Conservation (phyloP, 768 basidiomycete genomes). For the Naganishia randhawae region DNA sequence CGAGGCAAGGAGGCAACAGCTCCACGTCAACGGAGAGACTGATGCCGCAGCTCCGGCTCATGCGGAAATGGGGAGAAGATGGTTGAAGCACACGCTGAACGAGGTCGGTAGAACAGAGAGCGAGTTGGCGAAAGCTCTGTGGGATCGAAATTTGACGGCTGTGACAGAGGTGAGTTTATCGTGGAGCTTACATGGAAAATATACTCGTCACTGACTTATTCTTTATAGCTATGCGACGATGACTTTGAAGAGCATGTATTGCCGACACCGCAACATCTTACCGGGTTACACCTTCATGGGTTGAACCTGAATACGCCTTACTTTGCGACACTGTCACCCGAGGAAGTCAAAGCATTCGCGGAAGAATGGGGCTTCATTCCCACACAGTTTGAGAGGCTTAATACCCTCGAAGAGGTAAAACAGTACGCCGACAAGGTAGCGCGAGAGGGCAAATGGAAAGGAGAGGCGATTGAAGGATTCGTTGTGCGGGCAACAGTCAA, state of each 20-base stretch:
- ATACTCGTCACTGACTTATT: neutral
- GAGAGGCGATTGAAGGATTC: constrained; percentile 84
- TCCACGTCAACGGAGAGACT: constrained; percentile 32
- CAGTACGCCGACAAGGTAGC: constrained; percentile 68
- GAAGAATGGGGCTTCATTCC: constrained; percentile 85
- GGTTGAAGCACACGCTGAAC: constrained; percentile 69
- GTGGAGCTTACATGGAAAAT: neutral
- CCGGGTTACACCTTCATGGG: constrained; percentile 90
- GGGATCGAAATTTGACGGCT: constrained; percentile 80
- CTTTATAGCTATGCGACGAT: constrained; percentile 89
- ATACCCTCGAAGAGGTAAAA: constrained; percentile 65
- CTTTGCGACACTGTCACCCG: constrained; percentile 69
- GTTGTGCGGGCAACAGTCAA: constrained; percentile 75
- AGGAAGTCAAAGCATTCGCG: constrained; percentile 72
- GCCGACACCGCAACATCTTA: constrained; percentile 70
- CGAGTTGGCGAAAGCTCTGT: constrained; percentile 69
- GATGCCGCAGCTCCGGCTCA: constrained; percentile 57
- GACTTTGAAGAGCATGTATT: constrained; percentile 95
- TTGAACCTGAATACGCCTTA: constrained; percentile 66
- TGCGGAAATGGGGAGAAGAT: constrained; percentile 74
- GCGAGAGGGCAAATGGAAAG: constrained; percentile 71
- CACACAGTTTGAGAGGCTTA: constrained; percentile 61
- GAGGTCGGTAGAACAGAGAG: constrained; percentile 64
- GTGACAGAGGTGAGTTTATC: constrained; percentile 71
- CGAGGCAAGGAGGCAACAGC: constrained; percentile 50